These are phyloP conservation scores for Ganoderma leucocontextum DNA, from an alignment of 1,284 basidiomycete species.

Conservation along the genomic window DNA sequence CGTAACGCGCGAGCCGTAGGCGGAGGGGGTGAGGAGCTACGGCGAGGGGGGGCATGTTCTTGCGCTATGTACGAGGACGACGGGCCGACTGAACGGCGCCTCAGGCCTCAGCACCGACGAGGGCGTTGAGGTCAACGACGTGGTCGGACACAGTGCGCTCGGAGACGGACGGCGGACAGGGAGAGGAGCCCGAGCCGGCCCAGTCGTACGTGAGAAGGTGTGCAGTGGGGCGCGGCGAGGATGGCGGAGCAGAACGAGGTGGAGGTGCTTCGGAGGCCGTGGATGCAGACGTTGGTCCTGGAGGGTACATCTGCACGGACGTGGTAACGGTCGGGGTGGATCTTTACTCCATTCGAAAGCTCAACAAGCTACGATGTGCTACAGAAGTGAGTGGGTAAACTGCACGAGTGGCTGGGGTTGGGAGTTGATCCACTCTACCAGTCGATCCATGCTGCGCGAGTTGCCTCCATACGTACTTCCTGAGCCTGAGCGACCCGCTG, in stretches of 20 bases:
- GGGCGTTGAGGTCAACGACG: slow-evolving; percentile 23
- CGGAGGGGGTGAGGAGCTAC: not conserved
- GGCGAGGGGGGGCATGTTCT: slow-evolving; percentile 21
- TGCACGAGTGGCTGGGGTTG: no score
- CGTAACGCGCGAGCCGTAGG: slow-evolving; percentile 10
- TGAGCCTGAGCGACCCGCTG: no score
- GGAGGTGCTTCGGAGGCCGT: not conserved
- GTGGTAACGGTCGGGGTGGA: not conserved
- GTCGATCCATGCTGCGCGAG: no score
- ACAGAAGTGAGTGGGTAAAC: not conserved
- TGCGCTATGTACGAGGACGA: slow-evolving; percentile 25
- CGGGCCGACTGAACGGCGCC: slow-evolving; percentile 14
- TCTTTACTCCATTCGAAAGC: not conserved
- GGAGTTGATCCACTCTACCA: no score
- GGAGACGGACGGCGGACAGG: not conserved
- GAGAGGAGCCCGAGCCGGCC: slow-evolving; percentile 17
- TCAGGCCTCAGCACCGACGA: slow-evolving; percentile 14
- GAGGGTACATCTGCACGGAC: not conserved
- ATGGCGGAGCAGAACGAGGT: not conserved
- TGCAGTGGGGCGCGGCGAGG: not conserved
- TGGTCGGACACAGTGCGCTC: not conserved
- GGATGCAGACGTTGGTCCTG: not conserved
- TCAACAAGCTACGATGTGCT: not conserved
- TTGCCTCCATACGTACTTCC: no score
- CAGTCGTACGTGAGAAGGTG: slow-evolving; percentile 2